A percentile compares a stretch with the other conserved stretches of the same genome.
Evolutionary conservation across 192 early-diverging fungal species (phyloP).

Genomic region (Phycomyces blakesleeanus): DNA sequence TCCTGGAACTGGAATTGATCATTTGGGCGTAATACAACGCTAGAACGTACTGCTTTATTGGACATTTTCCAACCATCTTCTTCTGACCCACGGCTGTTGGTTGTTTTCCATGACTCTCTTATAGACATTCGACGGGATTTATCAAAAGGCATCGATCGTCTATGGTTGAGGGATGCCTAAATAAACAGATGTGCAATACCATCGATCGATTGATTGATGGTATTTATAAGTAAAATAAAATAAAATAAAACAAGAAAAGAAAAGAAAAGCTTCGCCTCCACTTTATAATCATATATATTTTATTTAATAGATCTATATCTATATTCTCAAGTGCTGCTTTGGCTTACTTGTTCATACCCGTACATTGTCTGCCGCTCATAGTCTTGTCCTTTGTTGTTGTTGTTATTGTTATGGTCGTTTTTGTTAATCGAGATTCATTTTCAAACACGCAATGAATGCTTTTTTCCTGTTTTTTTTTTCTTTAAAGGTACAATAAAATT

Average conservation of each 20-base stretch:
- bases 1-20: too few species aligned
- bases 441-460: not conserved
- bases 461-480: not conserved
- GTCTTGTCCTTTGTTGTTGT: not conserved
- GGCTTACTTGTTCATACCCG: too few species aligned
- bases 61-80: slow-evolving; percentile 15
- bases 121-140: too few species aligned
- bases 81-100: not conserved
- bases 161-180: not conserved
- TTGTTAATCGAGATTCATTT: not conserved
- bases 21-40: too few species aligned
- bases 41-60: not conserved
- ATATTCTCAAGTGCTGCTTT: too few species aligned
- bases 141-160: not conserved
- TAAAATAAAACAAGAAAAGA: not conserved
- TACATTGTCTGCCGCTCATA: not conserved
- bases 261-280: too few species aligned
- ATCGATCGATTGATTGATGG: not conserved
- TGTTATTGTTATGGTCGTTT: not conserved
- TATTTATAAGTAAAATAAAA: too few species aligned
- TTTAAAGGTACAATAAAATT: not conserved
- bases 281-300: too few species aligned
- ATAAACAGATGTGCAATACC: not conserved
- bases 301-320: too few species aligned
- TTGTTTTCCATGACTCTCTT: slow-evolving; percentile 12